These are phyloP conservation scores for Pinus albicaulis DNA, from an alignment of 75 land plant species.

Conservation along the genomic window DNA sequence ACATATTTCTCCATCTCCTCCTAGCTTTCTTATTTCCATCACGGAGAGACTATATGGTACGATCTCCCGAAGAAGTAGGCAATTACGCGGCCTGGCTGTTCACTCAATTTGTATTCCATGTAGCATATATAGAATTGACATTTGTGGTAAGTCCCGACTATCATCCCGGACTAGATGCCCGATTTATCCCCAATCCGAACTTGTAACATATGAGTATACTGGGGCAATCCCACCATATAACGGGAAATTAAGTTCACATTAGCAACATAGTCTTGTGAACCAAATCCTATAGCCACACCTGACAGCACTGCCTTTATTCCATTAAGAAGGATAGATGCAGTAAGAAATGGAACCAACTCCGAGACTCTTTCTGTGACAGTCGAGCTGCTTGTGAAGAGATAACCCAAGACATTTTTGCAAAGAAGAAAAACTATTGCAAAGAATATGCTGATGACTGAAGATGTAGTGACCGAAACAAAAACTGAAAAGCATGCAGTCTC, in stretches of 20 bases:
- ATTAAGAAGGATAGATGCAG: slow-evolving; percentile 13
- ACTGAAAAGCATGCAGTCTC: slow-evolving; percentile 30
- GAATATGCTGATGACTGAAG: slow-evolving; percentile 15
- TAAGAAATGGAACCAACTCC: slow-evolving; percentile 15
- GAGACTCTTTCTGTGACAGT: slow-evolving; percentile 13
- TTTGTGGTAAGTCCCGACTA: no score
- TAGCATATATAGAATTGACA: no score
- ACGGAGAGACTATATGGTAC: no score
- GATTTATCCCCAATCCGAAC: no score
- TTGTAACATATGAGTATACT: no score
- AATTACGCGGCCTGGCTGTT: no score
- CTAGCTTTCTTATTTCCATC: no score
- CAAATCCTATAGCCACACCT: slow-evolving; percentile 8
- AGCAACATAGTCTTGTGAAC: neutral
- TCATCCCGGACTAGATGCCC: no score
- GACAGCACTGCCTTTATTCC: slow-evolving; percentile 23
- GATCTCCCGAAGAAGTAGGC: no score
- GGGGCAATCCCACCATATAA: no score
- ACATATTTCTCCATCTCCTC: no score
- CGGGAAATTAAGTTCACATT: neutral
- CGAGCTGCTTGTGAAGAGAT: slow-evolving; percentile 16
- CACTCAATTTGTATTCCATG: no score
- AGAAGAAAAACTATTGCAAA: slow-evolving; percentile 13
- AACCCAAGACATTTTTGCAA: slow-evolving; percentile 14
- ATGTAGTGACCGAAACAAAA: slow-evolving; percentile 9